Evolutionary conservation across 768 basidiomycete genomes (phyloP), one percentile per base, ranked within the genome.

Genomic region (Trametes punicea): DNA sequence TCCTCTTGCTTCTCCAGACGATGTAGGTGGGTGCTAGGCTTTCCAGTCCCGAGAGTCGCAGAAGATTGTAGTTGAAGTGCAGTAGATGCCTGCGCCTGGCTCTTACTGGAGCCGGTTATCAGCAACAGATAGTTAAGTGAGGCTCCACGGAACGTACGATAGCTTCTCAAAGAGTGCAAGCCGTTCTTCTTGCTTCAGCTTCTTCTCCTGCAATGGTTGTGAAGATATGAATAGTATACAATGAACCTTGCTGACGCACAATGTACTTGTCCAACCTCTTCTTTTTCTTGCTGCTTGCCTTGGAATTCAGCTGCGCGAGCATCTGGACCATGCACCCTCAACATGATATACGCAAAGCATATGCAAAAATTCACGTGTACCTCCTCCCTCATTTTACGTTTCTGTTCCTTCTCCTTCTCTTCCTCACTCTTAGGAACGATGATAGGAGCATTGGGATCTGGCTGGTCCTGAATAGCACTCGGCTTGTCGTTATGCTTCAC

Each of bases 201-300:
- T 95, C 74, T 94, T 94, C 46, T 92, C 88, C 92, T 94, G 59
- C 45, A 54, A n/a, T n/a, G n/a, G n/a, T n/a, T n/a, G 1, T 41
- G 6, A n/a, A 38, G 26, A 50, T 59, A 10, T 57, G 57, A 10
- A 56, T 15, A 10, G 34, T 15, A 10, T 31, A 29, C 48, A 30
- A 11, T 25, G 20, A 29, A 48, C 51, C 6, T 13, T 4, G 20
- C 31, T 9, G 6, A 72, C 87, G 64, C 53, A 92, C 93, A 64
- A 98, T 94, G 65, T 93, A 98, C 60, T 91, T 91, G 60, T 98
- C 95, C 4, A 98, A 73, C 49, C 91, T 76, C 69, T 89, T 94
- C 74, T 84, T 87, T 74, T 92, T 95, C 75, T 94, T 94, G 55
- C 74, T 81, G 40, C 81, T 88, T 77, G 90, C 85, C 67, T 87